These are phyloP conservation scores for Alternaria viburni DNA, from an alignment of 2,329 filamentous ascomycete species.

Conservation along the genomic window DNA sequence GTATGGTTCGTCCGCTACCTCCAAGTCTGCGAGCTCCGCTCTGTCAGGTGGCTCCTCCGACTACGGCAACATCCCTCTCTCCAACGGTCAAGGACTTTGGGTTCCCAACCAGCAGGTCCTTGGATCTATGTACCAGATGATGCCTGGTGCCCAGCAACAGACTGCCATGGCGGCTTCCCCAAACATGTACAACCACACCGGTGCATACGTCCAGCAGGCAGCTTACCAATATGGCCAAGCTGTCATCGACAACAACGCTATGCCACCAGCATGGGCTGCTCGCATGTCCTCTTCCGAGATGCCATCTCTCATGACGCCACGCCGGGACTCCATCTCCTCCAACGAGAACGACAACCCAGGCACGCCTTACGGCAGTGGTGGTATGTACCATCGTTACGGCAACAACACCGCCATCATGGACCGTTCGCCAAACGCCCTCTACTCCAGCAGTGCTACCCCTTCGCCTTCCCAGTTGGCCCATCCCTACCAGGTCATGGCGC, in stretches of 20 bases:
- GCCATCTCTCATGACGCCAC: conserved; percentile 58
- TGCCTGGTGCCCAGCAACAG: conserved; percentile 42
- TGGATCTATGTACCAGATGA: conserved; percentile 44
- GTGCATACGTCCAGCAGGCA: conserved; percentile 52
- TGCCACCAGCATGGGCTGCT: conserved; percentile 55
- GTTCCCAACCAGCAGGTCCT: conserved; percentile 46
- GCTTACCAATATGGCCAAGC: conserved; percentile 54
- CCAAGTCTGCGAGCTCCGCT: conserved; percentile 42
- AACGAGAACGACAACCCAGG: conserved; percentile 60
- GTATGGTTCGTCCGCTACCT: conserved; percentile 38
- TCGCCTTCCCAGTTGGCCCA: conserved; percentile 57
- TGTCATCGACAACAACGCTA: conserved; percentile 54
- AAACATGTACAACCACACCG: conserved; percentile 55
- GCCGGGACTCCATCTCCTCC: conserved; percentile 59
- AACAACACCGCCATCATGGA: conserved; percentile 56
- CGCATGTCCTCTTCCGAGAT: conserved; percentile 56
- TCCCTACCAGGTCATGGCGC: conserved; percentile 52
- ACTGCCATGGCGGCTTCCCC: conserved; percentile 41
- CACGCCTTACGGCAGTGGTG: conserved; percentile 54
- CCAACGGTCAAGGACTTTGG: conserved; percentile 48
- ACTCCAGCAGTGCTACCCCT: conserved; percentile 56
- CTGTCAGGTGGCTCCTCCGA: conserved; percentile 44
- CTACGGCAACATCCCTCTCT: conserved; percentile 40
- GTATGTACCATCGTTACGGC: conserved; percentile 51
- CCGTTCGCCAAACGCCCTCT: conserved; percentile 57